Evolutionary conservation across 2,329 filamentous ascomycete species (phyloP), one percentile per base, ranked within the genome.

Genomic region (Ophiostoma pallidulum): DNA sequence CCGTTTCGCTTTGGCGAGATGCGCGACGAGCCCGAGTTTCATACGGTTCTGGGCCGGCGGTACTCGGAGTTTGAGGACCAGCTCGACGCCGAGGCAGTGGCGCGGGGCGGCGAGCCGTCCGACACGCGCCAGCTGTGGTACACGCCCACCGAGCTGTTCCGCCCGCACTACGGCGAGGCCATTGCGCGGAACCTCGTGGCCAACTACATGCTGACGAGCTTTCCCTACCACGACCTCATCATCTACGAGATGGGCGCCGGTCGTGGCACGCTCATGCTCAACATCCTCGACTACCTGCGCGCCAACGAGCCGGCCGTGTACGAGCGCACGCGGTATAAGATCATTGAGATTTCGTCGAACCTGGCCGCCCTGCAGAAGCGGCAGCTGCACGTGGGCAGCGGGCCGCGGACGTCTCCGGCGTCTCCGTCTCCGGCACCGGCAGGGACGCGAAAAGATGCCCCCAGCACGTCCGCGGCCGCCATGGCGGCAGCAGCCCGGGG

Each of bases 191-290:
- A 97, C 64, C 78, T 98, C 38, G 82, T 97, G 56, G 83, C 87
- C 56, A 96, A 98, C 70, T 98, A 98, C 75, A 89, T 92, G 63
- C 79, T 96, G 62, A 87, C 86, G 38, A 79, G 88, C 48, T 97
- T 92, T 63, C 92, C 92, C 3, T 96, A 97, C 71, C 83, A 96
- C 66, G 92, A 98, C 66, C 77, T 98, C 45, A 86, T 94, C 58
- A 94, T 98, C 64, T 98, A 96, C 75, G 92, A 98, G 65, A 94
- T 98, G 85, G 92, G 92, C 45, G 92, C 92, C 33, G 92, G 92
- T 58, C 91, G 95, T 59, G 92, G 92, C 53, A 98, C 94, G 0
- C 77, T 98, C 62, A 98, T 98, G 92, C 75, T 92, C 62, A 98
- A 98, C 65, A 90, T 98, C 49, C 76, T 98, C 52, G 91, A 98